A percentile compares a stretch with the other conserved stretches of the same genome.
Evolutionary conservation across 2,329 filamentous ascomycete species (phyloP).

Genomic region (Epichloe sylvatica): DNA sequence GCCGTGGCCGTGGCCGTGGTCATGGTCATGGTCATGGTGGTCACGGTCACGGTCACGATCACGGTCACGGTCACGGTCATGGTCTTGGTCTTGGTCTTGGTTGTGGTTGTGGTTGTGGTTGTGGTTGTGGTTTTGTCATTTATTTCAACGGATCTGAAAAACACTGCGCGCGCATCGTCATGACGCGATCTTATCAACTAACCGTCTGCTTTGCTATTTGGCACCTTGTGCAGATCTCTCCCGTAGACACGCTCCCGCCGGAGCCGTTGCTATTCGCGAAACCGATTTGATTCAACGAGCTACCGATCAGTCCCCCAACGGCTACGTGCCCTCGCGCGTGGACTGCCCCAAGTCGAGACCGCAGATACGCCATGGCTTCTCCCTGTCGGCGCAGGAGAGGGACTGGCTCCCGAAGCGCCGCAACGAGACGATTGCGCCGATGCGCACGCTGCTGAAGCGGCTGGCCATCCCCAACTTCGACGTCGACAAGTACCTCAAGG

Average conservation of each 20-base stretch:
- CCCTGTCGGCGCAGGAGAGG: slow-evolving; percentile 54
- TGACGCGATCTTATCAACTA: too few relatives aligned
- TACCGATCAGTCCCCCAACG: slow-evolving; percentile 23
- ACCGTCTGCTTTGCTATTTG: too few relatives aligned
- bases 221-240: background rate
- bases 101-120: background rate
- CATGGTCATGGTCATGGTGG: too few relatives aligned
- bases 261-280: background rate
- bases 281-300: slow-evolving; percentile 13
- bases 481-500: slow-evolving; percentile 51
- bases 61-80: too few relatives aligned
- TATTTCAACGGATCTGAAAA: too few relatives aligned
- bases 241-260: background rate
- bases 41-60: too few relatives aligned
- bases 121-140: background rate
- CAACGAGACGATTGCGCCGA: slow-evolving; percentile 58
- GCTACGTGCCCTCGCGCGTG: slow-evolving; percentile 57
- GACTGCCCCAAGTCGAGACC: slow-evolving; percentile 59
- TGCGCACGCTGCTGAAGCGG: slow-evolving; percentile 58
- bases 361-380: slow-evolving; percentile 46
- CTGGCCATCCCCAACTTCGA: slow-evolving; percentile 69
- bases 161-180: too few relatives aligned
- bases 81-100: too few relatives aligned
- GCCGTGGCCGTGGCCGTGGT: accelerated
- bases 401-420: slow-evolving; percentile 61